Evolutionary conservation across 306 rosid genomes (phyloP), one percentile per base, ranked within the genome.

Genomic region (Echinosophora koreensis): DNA sequence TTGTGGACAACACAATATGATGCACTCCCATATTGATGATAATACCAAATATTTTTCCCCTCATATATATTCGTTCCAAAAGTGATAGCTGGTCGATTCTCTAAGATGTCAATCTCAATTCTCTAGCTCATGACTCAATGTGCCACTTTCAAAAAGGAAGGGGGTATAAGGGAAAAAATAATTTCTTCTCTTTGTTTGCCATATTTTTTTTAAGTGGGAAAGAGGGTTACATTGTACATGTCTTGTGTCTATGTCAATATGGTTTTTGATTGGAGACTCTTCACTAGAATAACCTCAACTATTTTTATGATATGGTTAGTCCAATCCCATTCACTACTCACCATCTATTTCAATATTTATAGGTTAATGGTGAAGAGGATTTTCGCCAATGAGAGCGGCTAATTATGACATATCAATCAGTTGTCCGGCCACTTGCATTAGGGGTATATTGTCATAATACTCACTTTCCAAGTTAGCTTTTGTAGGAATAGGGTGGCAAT

Each of bases 21-120:
- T 84, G 91, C 88, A 78, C 88, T 83, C 61, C 70, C 71, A 71
- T 14, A 78, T 85, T 72, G 85, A 83, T 80, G 87, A 89, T 85
- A 77, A 83, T 57, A 58, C 86, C 88, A 84, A 79, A 77, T 73
- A 81, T 55, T 42, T 69, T 60, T 16, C 38, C 66, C 49, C 16
- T 77, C 69, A 79, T 71, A 70, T 71, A 77, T 71, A 78, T 86
- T 78, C 80, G 73, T 69, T 84, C 81, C 72, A 84, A 85, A 84
- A 78, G 90, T 78, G 83, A 85, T 80, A 70, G 84, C 73, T 83
- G 84, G 82, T 81, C 50, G 77, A 77, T 79, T 85, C 83, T 73
- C 28, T 60, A 81, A 77, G 75, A 59, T 80, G 90, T 86, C 92
- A 83, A 85, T 77, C 73, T 86, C 86, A 78, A 69, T 78, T 69